Evolutionary conservation across 306 rosid species (phyloP).

Genomic region (Sechiopsis laciniata): DNA sequence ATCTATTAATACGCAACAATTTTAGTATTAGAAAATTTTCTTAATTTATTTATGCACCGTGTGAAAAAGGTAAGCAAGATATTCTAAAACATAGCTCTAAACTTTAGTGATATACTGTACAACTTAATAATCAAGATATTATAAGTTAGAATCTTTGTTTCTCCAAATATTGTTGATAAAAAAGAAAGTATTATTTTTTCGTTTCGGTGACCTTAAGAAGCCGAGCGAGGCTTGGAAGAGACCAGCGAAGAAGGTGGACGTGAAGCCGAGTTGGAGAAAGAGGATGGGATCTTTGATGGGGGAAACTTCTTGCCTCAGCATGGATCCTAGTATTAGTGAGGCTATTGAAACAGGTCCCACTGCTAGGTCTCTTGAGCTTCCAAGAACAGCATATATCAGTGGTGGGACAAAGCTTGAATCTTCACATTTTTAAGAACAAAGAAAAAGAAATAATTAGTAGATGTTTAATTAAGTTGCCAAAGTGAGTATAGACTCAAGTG

Average conservation of each 20-base stretch:
- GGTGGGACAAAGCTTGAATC: conserved; percentile 99
- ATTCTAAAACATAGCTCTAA: too few relatives aligned
- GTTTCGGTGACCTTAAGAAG: conserved; percentile 48
- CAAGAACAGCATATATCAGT: conserved; percentile 78
- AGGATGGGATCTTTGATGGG: conserved; percentile 55
- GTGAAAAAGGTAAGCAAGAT: too few relatives aligned
- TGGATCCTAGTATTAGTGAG: conserved; percentile 79
- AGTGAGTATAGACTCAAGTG: too few relatives aligned
- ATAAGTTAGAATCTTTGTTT: too few relatives aligned
- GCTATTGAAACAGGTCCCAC: conserved; percentile 99
- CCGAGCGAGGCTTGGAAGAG: conserved; percentile 85
- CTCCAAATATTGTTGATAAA: too few relatives aligned
- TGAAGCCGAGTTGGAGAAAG: conserved; percentile 75
- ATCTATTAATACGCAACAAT: too few relatives aligned
- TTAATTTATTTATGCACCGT: too few relatives aligned
- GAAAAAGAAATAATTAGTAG: background rate
- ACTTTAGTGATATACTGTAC: too few relatives aligned
- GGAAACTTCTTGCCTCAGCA: conserved; percentile 76
- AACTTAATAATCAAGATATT: too few relatives aligned
- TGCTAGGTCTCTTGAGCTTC: conserved; percentile 91
- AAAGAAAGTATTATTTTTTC: background rate
- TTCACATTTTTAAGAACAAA: conserved; percentile 15
- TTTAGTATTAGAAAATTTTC: too few relatives aligned
- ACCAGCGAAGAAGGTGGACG: conserved; percentile 85
- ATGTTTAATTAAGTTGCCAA: background rate